phyloP scores from a whole-genome alignment of 768 basidiomycete species.

The Mycena polygramma region DNA sequence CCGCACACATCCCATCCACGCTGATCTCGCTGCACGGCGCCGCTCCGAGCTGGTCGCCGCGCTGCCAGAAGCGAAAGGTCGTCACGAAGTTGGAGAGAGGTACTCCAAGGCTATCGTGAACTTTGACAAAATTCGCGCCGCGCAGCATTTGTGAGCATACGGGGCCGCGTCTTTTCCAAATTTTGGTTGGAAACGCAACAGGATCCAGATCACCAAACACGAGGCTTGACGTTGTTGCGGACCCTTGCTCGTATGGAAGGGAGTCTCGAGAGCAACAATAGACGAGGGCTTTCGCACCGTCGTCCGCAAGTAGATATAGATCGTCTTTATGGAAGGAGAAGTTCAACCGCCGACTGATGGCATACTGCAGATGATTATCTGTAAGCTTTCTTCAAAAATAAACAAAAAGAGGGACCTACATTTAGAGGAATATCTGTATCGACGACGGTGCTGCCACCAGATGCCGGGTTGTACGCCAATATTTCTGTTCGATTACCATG shows the following conservation, averaged over 20 bases:
- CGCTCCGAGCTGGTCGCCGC: slow-evolving; percentile 2
- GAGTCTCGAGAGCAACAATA: slow-evolving; percentile 26
- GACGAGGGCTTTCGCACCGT: slow-evolving; percentile 22
- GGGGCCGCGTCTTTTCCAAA: slow-evolving; percentile 26
- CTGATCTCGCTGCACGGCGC: slow-evolving; percentile 9
- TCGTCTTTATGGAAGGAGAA: slow-evolving; percentile 26
- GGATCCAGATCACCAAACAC: slow-evolving; percentile 24
- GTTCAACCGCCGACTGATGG: slow-evolving; percentile 25
- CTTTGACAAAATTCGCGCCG: slow-evolving; percentile 27
- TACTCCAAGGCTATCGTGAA: slow-evolving; percentile 25
- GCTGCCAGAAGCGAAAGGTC: slow-evolving; percentile 31
- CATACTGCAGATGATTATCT: slow-evolving; percentile 16
- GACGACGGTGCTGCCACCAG: slow-evolving; percentile 10
- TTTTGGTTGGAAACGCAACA: slow-evolving; percentile 19
- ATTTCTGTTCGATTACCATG: slow-evolving; percentile 23
- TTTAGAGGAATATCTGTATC: slow-evolving; percentile 29
- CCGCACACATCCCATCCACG: slow-evolving; percentile 25
- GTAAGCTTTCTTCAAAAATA: too few relatives aligned
- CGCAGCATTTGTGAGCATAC: slow-evolving; percentile 31
- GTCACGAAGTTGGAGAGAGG: slow-evolving; percentile 29
- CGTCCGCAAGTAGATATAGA: slow-evolving; percentile 30
- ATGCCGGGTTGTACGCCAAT: slow-evolving; percentile 26
- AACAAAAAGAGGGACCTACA: neutral
- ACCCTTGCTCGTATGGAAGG: slow-evolving; percentile 19
- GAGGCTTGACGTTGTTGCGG: slow-evolving; percentile 1